Base-by-base conservation (phyloP, 768 basidiomycete genomes). In the Leccinum incarnatum region DNA sequence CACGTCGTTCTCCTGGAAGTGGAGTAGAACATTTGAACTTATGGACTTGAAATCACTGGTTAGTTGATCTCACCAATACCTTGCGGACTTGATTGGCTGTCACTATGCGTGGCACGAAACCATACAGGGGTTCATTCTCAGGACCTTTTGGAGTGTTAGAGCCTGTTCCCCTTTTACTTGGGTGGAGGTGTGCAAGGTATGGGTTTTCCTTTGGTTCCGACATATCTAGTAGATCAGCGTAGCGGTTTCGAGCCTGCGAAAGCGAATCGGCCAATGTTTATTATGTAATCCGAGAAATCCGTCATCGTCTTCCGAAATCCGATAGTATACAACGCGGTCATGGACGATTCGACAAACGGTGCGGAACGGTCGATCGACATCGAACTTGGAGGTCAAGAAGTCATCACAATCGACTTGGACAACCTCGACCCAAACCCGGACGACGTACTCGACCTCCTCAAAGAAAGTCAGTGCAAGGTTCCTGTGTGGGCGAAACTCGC, bases 341-440 rank as follows among this genome's bases (percentile, higher is more conserved):
- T 67, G 67, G 65, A 68, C 8, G 63, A 68, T 2, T 63, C 52
- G 46, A 42, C 55, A 19, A 61, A 53, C 25, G 29, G 55, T 5
- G 14, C 52, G 40, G 68, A 64, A 34, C 64, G 76, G 53, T 75
- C 85, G 5, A 80, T 90, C 52, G 87, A 90, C 72, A 90, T 93
- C 64, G 90, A 91, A 67, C 79, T 92, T 5, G 87, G 87, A 37
- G 84, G 87, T 7, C 88, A 90, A 73, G 94, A 95, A 74, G 83
- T 91, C 68, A 89, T 95, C 59, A 89, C 91, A 21, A 87, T 98
- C 59, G 91, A 96, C 77, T 82, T 98, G 40, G 90, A 92, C 77
- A 78, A 88, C 65, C 86, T 98, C 53, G 89, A 92, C 72, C 85
- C 86, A 4, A 86, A 84, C 66, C 85, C 88, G 7, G 85, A 88